A percentile compares a stretch with the other conserved stretches of the same genome.
phyloP scores from a whole-genome alignment of 306 rosid species.

The Sphenostylis stenocarpa region DNA sequence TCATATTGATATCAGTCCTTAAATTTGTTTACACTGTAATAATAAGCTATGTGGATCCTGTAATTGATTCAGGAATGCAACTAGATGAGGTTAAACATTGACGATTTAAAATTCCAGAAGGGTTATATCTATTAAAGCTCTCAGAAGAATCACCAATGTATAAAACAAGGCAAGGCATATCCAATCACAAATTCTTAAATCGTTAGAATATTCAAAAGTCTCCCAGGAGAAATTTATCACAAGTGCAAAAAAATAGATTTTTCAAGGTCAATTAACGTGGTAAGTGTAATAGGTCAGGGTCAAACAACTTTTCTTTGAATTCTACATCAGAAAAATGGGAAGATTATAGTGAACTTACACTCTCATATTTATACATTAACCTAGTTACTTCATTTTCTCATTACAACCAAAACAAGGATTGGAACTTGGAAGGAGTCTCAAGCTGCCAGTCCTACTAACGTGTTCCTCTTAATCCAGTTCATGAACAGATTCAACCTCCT shows the following conservation, averaged over 20 bases:
- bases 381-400: conserved; percentile 11
- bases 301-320: conserved; percentile 14
- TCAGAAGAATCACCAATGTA: not conserved
- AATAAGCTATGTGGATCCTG: not conserved
- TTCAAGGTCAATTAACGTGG: not conserved
- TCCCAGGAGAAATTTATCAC: not conserved
- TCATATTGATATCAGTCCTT: too few relatives aligned
- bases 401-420: conserved; percentile 27
- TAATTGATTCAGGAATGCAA: not conserved
- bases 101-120: not conserved
- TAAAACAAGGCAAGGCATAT: not conserved
- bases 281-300: not conserved
- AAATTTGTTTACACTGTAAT: not conserved
- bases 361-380: conserved; percentile 13
- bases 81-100: not conserved
- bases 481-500: conserved; percentile 57
- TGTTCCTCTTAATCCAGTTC: conserved; percentile 51
- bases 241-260: not conserved
- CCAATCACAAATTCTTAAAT: not conserved
- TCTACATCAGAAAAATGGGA: not conserved
- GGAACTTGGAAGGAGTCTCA: not conserved
- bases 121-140: not conserved
- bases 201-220: not conserved
- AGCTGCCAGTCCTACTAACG: not conserved
- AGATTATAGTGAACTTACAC: not conserved